A percentile compares a stretch with the other conserved stretches of the same genome.
phyloP scores from a whole-genome alignment of 1,284 basidiomycete species.

The Ganoderma leucocontextum region DNA sequence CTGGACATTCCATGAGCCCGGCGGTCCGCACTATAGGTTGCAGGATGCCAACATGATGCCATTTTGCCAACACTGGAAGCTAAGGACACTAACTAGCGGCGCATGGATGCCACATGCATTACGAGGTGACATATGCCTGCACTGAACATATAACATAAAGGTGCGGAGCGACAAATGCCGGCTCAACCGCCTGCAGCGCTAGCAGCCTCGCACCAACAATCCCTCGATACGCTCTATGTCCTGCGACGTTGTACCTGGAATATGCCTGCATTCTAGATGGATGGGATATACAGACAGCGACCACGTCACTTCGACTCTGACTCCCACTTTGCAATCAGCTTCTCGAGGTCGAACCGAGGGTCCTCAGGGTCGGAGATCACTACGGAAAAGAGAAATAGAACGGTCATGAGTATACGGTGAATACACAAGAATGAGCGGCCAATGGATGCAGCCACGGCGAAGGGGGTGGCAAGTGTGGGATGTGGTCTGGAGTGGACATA shows the following conservation, averaged over 20 bases:
- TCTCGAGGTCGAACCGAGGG: constrained; percentile 96
- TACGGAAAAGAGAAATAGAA: constrained; percentile 39
- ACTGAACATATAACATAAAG: constrained; percentile 15
- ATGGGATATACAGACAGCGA: constrained; percentile 23
- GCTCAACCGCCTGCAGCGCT: neutral
- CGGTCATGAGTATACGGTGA: neutral
- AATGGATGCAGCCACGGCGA: neutral
- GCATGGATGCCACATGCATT: constrained; percentile 14
- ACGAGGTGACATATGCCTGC: constrained; percentile 12
- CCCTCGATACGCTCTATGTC: constrained; percentile 13
- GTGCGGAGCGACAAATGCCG: neutral
- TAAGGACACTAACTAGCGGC: neutral
- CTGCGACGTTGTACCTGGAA: constrained; percentile 9
- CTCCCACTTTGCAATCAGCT: constrained; percentile 83
- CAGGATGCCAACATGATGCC: neutral
- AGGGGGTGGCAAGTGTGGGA: neutral
- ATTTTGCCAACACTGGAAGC: neutral
- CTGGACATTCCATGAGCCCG: too few relatives aligned
- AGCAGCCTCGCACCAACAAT: neutral
- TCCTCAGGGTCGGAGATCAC: constrained; percentile 94
- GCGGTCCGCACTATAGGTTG: neutral
- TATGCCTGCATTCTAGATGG: constrained; percentile 31
- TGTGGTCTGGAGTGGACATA: neutral
- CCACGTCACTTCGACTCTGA: constrained; percentile 57
- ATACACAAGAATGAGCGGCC: neutral